Evolutionary conservation across 495 filamentous ascomycete genomes (phyloP).

Genomic region (Penicillium parvum): DNA sequence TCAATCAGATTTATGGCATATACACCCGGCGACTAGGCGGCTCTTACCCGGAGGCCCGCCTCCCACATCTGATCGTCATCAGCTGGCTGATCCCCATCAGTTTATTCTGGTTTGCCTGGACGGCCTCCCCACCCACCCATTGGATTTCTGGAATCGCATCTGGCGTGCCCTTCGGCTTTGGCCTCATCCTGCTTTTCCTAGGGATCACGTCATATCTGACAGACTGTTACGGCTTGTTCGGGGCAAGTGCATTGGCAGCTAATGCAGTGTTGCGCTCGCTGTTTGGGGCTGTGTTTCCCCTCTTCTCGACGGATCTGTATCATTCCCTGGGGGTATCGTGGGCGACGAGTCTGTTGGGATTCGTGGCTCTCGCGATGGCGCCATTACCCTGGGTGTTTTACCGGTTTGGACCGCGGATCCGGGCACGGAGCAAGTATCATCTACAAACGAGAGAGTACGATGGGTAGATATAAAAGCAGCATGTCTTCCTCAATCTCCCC

Average conservation of each 20-base stretch:
- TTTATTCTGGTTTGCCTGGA: slow-evolving; percentile 54
- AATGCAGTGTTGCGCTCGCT: slow-evolving; percentile 52
- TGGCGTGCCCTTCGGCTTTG: slow-evolving; percentile 55
- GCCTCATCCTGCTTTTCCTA: slow-evolving; percentile 57
- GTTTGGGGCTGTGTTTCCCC: slow-evolving; percentile 64
- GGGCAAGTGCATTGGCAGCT: slow-evolving; percentile 62
- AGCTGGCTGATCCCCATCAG: slow-evolving; percentile 18
- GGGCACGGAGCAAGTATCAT: neutral
- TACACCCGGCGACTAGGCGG: too few relatives aligned
- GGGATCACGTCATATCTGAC: slow-evolving; percentile 63
- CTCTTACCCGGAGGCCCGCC: slow-evolving; percentile 14
- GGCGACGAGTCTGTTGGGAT: slow-evolving; percentile 49
- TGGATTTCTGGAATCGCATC: slow-evolving; percentile 52
- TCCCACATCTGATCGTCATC: slow-evolving; percentile 14
- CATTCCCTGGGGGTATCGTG: slow-evolving; percentile 59
- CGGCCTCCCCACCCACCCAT: slow-evolving; percentile 53
- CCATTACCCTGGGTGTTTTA: slow-evolving; percentile 36
- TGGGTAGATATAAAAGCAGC: neutral
- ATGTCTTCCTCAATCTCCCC: too few relatives aligned
- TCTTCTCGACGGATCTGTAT: slow-evolving; percentile 67
- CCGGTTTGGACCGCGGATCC: slow-evolving; percentile 6
- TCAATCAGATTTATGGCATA: too few relatives aligned
- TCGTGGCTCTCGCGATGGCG: slow-evolving; percentile 34
- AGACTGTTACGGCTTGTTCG: slow-evolving; percentile 62
- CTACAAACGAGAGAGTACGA: neutral